Evolutionary conservation across 2,329 filamentous ascomycete species (phyloP).

Genomic region (Xylaria sp.): DNA sequence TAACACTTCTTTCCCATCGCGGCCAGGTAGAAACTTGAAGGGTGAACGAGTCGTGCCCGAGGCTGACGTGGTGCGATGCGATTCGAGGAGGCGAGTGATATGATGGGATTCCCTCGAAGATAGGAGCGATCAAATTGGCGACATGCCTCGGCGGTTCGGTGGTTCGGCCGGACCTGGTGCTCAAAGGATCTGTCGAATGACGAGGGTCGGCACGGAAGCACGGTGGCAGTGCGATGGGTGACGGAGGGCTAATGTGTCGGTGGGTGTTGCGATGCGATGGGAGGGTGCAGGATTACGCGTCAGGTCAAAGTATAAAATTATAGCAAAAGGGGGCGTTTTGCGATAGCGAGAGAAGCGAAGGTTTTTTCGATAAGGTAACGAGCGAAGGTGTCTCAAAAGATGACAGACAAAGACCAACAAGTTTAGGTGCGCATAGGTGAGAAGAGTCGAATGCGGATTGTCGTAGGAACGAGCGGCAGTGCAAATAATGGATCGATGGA

Average conservation of each 20-base stretch:
- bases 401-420: constrained; percentile 17
- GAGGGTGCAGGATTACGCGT: constrained; percentile 33
- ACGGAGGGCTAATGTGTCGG: background rate
- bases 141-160: constrained; percentile 20
- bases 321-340: constrained; percentile 26
- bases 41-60: constrained; percentile 1
- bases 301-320: constrained; percentile 33
- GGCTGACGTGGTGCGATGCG: constrained; percentile 6
- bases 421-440: constrained; percentile 14
- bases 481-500: constrained; percentile 8
- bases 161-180: background rate
- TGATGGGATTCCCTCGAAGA: background rate
- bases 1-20: constrained; percentile 48
- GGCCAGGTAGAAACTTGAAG: constrained; percentile 18
- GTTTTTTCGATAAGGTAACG: constrained; percentile 29
- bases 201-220: background rate
- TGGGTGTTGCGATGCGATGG: constrained; percentile 6
- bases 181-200: constrained; percentile 2
- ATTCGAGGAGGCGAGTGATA: background rate
- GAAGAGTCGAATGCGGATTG: background rate
- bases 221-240: background rate
- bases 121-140: constrained; percentile 16
- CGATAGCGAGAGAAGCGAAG: constrained; percentile 33
- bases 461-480: constrained; percentile 29
- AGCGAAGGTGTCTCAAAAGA: constrained; percentile 27